phyloP scores from a whole-genome alignment of 306 rosid species.

The Phaseolus lunatus region DNA sequence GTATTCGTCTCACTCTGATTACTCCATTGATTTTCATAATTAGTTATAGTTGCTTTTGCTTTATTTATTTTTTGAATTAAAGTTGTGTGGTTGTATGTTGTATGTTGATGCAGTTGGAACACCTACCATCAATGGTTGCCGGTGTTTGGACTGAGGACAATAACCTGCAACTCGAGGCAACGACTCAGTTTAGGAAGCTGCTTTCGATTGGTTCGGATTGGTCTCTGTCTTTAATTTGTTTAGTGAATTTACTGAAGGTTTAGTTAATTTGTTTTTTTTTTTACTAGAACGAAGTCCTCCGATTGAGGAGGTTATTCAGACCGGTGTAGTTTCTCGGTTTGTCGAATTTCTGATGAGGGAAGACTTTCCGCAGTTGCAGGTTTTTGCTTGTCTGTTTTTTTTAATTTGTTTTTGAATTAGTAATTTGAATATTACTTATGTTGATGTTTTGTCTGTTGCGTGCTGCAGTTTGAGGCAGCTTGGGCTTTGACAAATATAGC shows the following conservation, averaged over 20 bases:
- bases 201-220: constrained; percentile 82
- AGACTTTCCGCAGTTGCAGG: constrained; percentile 97
- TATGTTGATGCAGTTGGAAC: constrained; percentile 76
- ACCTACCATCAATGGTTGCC: constrained; percentile 90
- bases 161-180: constrained; percentile 82
- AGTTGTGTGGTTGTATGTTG: constrained; percentile 1
- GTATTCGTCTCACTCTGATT: neutral
- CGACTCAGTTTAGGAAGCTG: constrained; percentile 94
- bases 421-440: neutral
- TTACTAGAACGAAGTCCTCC: constrained; percentile 88
- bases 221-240: neutral
- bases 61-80: neutral
- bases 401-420: neutral
- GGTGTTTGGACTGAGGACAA: constrained; percentile 88
- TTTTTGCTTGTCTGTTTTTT: constrained; percentile 29
- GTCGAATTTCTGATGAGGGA: constrained; percentile 91
- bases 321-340: constrained; percentile 96
- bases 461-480: constrained; percentile 92
- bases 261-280: constrained; percentile 17
- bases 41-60: neutral
- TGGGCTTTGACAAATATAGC: constrained; percentile 99
- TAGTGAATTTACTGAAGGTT: neutral
- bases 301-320: constrained; percentile 93
- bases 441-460: neutral
- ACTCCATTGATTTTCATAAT: neutral